A percentile compares a stretch with the other conserved stretches of the same genome.
These are phyloP conservation scores for Digitaria exilis DNA, from an alignment of 202 grass and related monocot genomes.

Conservation along the genomic window DNA sequence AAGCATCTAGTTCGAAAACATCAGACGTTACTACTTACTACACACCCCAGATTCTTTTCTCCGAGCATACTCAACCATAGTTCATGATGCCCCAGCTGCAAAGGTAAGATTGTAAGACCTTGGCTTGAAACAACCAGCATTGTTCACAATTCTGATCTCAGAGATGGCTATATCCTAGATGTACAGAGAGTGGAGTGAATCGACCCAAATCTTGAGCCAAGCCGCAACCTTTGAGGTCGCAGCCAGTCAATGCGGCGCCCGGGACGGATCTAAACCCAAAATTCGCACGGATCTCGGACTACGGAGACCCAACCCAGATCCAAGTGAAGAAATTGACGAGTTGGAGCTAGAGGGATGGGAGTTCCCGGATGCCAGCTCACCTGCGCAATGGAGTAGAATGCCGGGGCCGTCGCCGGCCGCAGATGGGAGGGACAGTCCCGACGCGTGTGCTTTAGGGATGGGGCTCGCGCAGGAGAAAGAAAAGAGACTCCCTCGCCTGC, in stretches of 20 bases:
- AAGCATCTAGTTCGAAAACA: slow-evolving; percentile 19
- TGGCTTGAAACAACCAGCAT: background rate
- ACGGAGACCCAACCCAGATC: background rate
- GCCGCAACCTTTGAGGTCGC: background rate
- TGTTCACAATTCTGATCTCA: background rate
- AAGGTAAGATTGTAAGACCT: background rate
- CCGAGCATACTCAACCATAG: background rate
- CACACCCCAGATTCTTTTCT: background rate
- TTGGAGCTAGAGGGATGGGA: background rate
- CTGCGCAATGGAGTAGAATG: background rate
- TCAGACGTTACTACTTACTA: background rate
- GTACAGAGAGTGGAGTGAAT: background rate
- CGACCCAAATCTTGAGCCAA: background rate
- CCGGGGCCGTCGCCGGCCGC: background rate
- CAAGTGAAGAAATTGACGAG: background rate
- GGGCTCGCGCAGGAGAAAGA: background rate
- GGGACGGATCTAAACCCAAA: background rate
- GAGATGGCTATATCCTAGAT: background rate
- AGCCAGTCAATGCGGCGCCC: slow-evolving; percentile 13
- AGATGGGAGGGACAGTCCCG: background rate
- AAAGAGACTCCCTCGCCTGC: background rate
- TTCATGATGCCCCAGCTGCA: background rate
- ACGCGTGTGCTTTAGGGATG: background rate
- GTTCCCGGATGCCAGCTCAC: background rate
- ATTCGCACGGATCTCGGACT: slow-evolving; percentile 23